These are phyloP conservation scores for Vicia faba DNA, from an alignment of 306 rosid genomes.

Conservation along the genomic window DNA sequence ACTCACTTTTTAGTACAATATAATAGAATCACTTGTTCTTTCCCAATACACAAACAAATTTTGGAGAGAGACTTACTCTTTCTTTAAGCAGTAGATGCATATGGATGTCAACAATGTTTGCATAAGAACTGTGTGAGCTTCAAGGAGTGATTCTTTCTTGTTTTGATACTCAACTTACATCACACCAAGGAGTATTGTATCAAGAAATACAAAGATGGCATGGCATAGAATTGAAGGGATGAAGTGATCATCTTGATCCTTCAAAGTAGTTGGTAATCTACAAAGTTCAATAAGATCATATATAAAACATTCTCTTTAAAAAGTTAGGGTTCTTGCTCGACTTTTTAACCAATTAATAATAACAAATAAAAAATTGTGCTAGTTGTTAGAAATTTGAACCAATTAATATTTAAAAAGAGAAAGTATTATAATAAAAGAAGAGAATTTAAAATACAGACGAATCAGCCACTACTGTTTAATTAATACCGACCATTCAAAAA, in stretches of 20 bases:
- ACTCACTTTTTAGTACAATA: not conserved
- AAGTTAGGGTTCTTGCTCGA: not conserved
- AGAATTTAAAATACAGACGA: not conserved
- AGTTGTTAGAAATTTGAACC: not conserved
- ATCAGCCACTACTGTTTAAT: not conserved
- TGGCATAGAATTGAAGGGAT: constrained; percentile 24
- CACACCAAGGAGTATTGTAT: constrained; percentile 25
- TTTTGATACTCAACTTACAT: constrained; percentile 32
- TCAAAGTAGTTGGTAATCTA: constrained; percentile 6
- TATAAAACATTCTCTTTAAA: not conserved
- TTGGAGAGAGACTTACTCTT: not conserved
- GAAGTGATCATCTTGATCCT: not conserved
- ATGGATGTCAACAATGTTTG: constrained; percentile 30
- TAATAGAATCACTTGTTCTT: not conserved
- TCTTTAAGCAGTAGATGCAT: constrained; percentile 7
- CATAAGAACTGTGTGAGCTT: constrained; percentile 8
- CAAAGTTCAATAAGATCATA: constrained; percentile 2
- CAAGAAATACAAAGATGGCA: constrained; percentile 39
- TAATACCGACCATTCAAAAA: not conserved
- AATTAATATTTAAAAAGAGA: not conserved
- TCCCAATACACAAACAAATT: not conserved
- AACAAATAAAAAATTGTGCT: not conserved
- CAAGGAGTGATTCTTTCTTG: constrained; percentile 29
- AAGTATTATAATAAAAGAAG: not conserved
- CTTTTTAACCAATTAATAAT: not conserved